A percentile compares a stretch with the other conserved stretches of the same genome.
Evolutionary conservation across 768 basidiomycete genomes (phyloP).

Genomic region (Pulveroboletus ravenelii): DNA sequence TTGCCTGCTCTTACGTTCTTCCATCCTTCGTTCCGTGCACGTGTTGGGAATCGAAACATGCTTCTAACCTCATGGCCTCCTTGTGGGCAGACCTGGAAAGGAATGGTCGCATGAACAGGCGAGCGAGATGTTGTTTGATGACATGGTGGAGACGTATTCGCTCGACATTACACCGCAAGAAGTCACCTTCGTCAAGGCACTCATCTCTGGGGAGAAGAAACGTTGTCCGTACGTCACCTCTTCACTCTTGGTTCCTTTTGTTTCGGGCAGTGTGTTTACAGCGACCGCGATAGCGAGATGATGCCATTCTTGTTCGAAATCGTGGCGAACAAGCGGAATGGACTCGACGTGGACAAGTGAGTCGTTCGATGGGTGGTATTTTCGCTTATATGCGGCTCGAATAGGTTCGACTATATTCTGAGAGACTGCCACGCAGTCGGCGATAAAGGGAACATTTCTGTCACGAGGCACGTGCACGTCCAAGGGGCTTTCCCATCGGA

Average conservation of each 20-base stretch:
- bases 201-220: conserved; percentile 60
- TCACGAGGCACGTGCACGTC: conserved; percentile 37
- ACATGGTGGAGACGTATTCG: conserved; percentile 52
- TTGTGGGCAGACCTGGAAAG: conserved; percentile 36
- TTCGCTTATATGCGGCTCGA: not conserved
- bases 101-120: conserved; percentile 75
- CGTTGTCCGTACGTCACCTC: conserved; percentile 46
- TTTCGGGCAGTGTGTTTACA: not conserved
- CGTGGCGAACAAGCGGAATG: conserved; percentile 76
- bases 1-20: not conserved
- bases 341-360: conserved; percentile 84
- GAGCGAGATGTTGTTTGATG: conserved; percentile 80
- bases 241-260: not conserved
- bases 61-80: not conserved
- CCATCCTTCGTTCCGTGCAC: not conserved
- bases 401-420: conserved; percentile 77
- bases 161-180: conserved; percentile 49
- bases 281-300: conserved; percentile 32
- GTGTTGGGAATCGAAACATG: not conserved
- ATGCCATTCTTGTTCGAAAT: conserved; percentile 81
- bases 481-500: not conserved
- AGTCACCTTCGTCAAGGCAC: conserved; percentile 62
- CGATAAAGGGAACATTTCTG: conserved; percentile 49
- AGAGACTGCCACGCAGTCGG: conserved; percentile 73
- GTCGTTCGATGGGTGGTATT: not conserved